Percentiles rank a stretch among this genome's conserved stretches.
phyloP scores from a whole-genome alignment of 371 early-diverging fungal genomes.

The Rhizomucor pusillus region DNA sequence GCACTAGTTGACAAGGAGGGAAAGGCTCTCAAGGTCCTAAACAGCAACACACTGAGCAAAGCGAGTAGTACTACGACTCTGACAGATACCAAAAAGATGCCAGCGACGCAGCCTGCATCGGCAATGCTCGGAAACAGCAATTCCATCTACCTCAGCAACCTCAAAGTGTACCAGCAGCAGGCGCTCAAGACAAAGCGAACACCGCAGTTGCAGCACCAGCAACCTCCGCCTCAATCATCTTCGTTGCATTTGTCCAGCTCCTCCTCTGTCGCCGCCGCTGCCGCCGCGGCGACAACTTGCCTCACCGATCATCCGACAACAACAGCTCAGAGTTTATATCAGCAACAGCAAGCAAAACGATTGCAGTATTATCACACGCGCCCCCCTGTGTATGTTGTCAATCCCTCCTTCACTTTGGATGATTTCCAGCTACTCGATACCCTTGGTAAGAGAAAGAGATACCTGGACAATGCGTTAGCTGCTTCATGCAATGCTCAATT shows the following conservation, averaged over 20 bases:
- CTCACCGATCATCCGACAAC: not conserved
- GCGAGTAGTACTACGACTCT: too few species aligned
- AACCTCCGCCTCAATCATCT: not conserved
- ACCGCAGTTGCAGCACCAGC: not conserved
- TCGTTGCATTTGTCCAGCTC: not conserved
- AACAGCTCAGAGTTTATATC: not conserved
- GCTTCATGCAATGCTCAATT: not conserved
- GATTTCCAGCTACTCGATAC: slow-evolving; percentile 49
- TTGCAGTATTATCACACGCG: slow-evolving; percentile 41
- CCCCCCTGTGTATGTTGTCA: slow-evolving; percentile 38
- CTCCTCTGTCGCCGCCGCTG: not conserved
- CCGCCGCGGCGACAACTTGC: slow-evolving; percentile 1
- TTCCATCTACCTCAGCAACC: slow-evolving; percentile 15
- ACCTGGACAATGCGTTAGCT: not conserved
- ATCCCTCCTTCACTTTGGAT: slow-evolving; percentile 37
- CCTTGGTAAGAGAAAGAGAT: slow-evolving; percentile 18
- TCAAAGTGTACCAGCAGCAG: slow-evolving; percentile 15
- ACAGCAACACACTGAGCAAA: too few species aligned
- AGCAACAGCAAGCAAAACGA: slow-evolving; percentile 34
- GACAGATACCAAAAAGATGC: slow-evolving; percentile 2
- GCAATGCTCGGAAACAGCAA: slow-evolving; percentile 12
- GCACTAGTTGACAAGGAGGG: too few species aligned
- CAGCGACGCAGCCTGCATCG: slow-evolving; percentile 7
- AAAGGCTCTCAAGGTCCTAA: too few species aligned
- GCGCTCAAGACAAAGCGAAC: slow-evolving; percentile 1